Conservation (phyloP, 768 basidiomycete genomes). For the Boletus reticulatus region DNA sequence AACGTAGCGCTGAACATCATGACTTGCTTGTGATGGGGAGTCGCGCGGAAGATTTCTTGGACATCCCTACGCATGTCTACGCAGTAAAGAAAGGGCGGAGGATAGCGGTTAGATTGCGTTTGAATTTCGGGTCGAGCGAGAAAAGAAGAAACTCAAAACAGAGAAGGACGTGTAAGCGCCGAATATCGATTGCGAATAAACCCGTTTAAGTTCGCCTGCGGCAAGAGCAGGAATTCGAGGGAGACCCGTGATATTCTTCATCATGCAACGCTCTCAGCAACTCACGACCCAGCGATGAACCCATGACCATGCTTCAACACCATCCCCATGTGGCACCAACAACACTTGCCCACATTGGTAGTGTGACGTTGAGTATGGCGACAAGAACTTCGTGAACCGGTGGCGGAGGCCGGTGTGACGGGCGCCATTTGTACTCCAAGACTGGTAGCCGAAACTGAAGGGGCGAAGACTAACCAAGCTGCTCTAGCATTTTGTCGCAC, state of each 20-base stretch:
- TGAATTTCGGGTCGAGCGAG: conserved; percentile 49
- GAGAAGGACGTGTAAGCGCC: conserved; percentile 18
- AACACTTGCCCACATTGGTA: conserved; percentile 40
- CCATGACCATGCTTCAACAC: conserved; percentile 39
- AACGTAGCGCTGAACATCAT: conserved; percentile 99
- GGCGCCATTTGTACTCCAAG: conserved; percentile 42
- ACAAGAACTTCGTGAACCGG: conserved; percentile 36
- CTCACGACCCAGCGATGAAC: conserved; percentile 35
- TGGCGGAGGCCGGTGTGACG: conserved; percentile 31
- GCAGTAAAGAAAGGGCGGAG: conserved; percentile 46
- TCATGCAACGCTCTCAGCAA: conserved; percentile 35
- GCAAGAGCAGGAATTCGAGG: conserved; percentile 36
- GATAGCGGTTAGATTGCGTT: conserved; percentile 63
- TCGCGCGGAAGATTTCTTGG: conserved; percentile 99
- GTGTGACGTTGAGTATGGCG: conserved; percentile 36
- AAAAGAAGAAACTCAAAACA: conserved; percentile 50
- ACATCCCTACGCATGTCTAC: conserved; percentile 99
- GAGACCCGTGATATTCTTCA: conserved; percentile 35
- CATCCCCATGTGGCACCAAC: conserved; percentile 38
- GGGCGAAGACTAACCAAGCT: conserved; percentile 93
- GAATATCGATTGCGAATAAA: conserved; percentile 6
- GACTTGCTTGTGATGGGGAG: conserved; percentile 99
- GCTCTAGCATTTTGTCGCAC: conserved; percentile 99
- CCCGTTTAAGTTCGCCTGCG: conserved; percentile 18
- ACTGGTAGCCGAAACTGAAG: conserved; percentile 67